These are phyloP conservation scores for Protomyces gravidus DNA, from an alignment of 1,139 yeast species.

Conservation along the genomic window DNA sequence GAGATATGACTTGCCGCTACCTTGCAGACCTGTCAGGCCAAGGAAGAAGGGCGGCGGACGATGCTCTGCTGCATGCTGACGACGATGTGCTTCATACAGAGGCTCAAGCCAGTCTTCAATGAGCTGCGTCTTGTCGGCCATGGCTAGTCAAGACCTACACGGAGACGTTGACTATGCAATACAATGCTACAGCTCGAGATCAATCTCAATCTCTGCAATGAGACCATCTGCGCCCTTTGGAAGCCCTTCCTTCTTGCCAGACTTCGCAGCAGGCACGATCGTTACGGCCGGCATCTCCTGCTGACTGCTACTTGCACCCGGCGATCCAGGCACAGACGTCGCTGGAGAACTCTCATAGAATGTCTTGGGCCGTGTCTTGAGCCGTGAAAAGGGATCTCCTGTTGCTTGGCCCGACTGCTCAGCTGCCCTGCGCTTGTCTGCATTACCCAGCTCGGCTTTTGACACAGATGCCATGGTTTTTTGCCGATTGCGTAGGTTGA, in stretches of 20 bases:
- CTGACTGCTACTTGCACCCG: neutral
- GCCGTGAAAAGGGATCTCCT: slow-evolving; percentile 78
- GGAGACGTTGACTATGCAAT: neutral
- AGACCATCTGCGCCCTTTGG: slow-evolving; percentile 22
- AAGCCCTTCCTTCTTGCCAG: neutral
- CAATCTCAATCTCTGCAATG: slow-evolving; percentile 24
- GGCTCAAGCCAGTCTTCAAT: slow-evolving; percentile 12
- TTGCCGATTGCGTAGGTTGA: slow-evolving; percentile 76
- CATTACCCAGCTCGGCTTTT: slow-evolving; percentile 67
- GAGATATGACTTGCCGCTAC: slow-evolving; percentile 80
- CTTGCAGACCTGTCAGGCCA: slow-evolving; percentile 86
- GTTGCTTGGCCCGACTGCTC: slow-evolving; percentile 44
- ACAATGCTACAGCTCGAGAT: slow-evolving; percentile 12
- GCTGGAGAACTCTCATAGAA: slow-evolving; percentile 51
- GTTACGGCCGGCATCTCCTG: too few species aligned
- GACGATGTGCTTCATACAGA: neutral
- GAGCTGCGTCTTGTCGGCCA: slow-evolving; percentile 1
- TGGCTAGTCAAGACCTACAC: too few species aligned
- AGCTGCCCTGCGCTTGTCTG: slow-evolving; percentile 50
- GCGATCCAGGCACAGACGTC: slow-evolving; percentile 15
- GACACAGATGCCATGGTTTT: slow-evolving; percentile 72
- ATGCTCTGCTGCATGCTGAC: neutral
- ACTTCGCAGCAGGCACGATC: neutral
- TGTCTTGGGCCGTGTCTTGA: slow-evolving; percentile 78
- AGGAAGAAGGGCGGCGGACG: slow-evolving; percentile 51